A percentile compares a stretch with the other conserved stretches of the same genome.
Conservation (phyloP, 2,329 filamentous ascomycete species). For the Fusarium scirpi region DNA sequence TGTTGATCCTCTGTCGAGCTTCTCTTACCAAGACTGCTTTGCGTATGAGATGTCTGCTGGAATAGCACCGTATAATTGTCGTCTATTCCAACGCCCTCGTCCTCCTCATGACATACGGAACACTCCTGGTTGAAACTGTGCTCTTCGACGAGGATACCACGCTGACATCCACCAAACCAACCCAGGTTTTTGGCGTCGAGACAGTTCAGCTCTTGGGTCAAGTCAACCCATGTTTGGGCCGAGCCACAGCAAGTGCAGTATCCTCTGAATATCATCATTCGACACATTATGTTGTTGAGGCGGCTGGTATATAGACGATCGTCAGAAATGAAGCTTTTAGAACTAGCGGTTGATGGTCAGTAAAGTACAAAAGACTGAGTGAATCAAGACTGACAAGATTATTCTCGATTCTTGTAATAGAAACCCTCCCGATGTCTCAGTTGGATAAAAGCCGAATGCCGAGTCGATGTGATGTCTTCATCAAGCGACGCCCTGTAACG, state of each 20-base stretch:
- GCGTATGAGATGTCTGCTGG: conserved; percentile 6
- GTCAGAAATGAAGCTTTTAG: background rate
- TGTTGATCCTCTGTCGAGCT: conserved; percentile 32
- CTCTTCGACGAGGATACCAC: conserved; percentile 57
- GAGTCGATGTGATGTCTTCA: conserved; percentile 11
- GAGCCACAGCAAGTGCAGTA: conserved; percentile 58
- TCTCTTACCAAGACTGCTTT: conserved; percentile 36
- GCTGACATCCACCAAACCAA: conserved; percentile 58
- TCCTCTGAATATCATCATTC: conserved; percentile 59
- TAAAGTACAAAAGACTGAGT: background rate
- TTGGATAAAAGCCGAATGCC: conserved; percentile 14
- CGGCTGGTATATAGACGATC: conserved; percentile 10
- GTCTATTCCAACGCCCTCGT: conserved; percentile 57
- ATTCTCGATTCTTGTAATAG: background rate
- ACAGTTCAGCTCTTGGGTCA: conserved; percentile 61
- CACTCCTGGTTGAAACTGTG: conserved; percentile 63
- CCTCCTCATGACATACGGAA: conserved; percentile 56
- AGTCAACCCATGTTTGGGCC: conserved; percentile 57
- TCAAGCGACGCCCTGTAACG: conserved; percentile 31
- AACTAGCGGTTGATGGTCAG: conserved; percentile 6
- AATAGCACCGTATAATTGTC: conserved; percentile 41
- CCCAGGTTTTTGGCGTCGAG: conserved; percentile 63
- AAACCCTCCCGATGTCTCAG: conserved; percentile 19
- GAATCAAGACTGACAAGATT: background rate
- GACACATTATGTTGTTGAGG: conserved; percentile 57